Evolutionary conservation across 345 rosid genomes (phyloP).

Genomic region (Eucalyptus lansdowneana): DNA sequence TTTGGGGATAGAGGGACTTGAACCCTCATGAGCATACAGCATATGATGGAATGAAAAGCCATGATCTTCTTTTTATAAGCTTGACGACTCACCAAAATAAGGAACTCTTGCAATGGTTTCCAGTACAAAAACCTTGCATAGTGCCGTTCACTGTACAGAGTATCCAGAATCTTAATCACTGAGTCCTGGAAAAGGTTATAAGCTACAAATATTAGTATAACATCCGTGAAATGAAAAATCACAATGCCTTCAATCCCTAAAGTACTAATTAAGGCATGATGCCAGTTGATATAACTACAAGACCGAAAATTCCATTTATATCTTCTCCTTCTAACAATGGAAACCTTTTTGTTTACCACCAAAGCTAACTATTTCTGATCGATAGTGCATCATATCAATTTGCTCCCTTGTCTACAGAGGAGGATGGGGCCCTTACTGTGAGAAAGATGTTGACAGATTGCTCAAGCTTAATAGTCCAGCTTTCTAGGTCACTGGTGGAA

Average conservation of each 20-base stretch:
- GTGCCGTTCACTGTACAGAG: slow-evolving; percentile 64
- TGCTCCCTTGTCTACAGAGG: background rate
- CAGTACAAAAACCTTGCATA: slow-evolving; percentile 87
- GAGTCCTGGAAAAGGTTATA: slow-evolving; percentile 45
- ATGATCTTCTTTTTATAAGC: background rate
- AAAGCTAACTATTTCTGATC: background rate
- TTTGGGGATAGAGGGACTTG: too few relatives aligned
- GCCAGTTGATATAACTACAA: background rate
- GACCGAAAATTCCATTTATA: background rate
- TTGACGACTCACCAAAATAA: slow-evolving; percentile 60
- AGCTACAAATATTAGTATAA: background rate
- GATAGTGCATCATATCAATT: background rate
- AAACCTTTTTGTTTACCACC: background rate
- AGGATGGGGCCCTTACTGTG: slow-evolving; percentile 24
- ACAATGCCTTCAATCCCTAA: background rate
- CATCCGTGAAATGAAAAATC: background rate
- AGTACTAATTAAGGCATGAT: background rate
- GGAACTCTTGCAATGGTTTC: slow-evolving; percentile 99
- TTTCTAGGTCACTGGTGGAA: slow-evolving; percentile 24
- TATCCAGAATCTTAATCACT: slow-evolving; percentile 79
- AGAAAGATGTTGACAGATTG: slow-evolving; percentile 74
- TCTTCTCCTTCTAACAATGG: background rate
- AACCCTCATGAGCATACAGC: background rate
- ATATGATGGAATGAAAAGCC: background rate
- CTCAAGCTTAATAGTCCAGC: slow-evolving; percentile 61